Conservation (phyloP, 768 basidiomycete species). For the Phanerochaete sordida region DNA sequence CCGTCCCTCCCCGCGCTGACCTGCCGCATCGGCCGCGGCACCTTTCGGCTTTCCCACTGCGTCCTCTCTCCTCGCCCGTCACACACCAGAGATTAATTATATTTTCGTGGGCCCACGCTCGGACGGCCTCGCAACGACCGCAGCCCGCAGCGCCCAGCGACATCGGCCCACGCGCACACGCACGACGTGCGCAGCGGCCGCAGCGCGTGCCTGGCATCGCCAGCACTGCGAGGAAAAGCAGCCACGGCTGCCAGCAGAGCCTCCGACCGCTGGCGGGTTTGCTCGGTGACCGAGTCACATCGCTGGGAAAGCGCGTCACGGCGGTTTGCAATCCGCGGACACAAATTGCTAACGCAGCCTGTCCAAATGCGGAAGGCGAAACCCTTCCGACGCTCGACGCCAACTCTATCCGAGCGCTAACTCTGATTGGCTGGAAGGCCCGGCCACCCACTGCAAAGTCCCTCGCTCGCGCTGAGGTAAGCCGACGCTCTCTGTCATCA, state of each 20-base stretch:
- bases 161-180: too few species aligned
- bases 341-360: not conserved
- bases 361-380: too few species aligned
- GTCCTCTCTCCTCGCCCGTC: not conserved
- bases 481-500: not conserved
- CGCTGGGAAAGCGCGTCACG: not conserved
- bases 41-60: constrained; percentile 1
- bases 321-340: not conserved
- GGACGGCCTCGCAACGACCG: not conserved
- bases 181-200: not conserved
- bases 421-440: not conserved
- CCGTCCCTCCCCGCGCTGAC: not conserved
- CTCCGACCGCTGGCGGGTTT: not conserved
- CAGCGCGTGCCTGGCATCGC: not conserved
- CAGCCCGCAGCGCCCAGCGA: too few species aligned
- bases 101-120: not conserved
- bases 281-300: not conserved
- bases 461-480: not conserved
- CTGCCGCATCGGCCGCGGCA: constrained; percentile 11
- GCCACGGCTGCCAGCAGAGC: not conserved
- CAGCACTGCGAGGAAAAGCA: too few species aligned
- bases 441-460: not conserved
- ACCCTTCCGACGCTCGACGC: too few species aligned
- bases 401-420: too few species aligned
- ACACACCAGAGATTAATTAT: not conserved